phyloP scores from a whole-genome alignment of 257 asterid species.

The Primulina huaijiensis region DNA sequence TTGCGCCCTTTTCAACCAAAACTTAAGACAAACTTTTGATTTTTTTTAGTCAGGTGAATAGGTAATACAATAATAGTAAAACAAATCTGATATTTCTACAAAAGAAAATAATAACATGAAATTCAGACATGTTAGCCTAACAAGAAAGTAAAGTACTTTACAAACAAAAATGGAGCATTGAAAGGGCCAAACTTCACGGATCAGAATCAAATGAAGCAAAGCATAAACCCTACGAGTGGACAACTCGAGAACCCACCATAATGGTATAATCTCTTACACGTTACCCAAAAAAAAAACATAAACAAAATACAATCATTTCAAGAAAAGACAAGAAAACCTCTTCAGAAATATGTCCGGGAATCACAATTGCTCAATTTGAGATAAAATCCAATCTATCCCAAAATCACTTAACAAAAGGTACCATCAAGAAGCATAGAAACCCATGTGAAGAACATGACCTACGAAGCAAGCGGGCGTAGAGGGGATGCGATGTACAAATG shows the following conservation, averaged over 20 bases:
- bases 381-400: slow-evolving; percentile 19
- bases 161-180: background rate
- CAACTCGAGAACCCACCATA: slow-evolving; percentile 17
- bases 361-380: slow-evolving; percentile 7
- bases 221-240: slow-evolving; percentile 34
- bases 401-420: slow-evolving; percentile 4
- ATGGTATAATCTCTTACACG: background rate
- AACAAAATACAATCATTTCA: slow-evolving; percentile 7
- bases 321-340: slow-evolving; percentile 1
- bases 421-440: slow-evolving; percentile 2
- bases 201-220: slow-evolving; percentile 30
- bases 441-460: slow-evolving; percentile 26
- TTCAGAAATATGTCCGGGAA: slow-evolving; percentile 16
- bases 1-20: background rate
- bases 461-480: slow-evolving; percentile 14
- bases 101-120: slow-evolving; percentile 6
- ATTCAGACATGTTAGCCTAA: slow-evolving; percentile 14
- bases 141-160: slow-evolving; percentile 28
- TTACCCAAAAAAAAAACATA: background rate
- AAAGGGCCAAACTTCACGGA: slow-evolving; percentile 23
- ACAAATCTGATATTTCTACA: slow-evolving; percentile 13
- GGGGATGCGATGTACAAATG: slow-evolving; percentile 2
- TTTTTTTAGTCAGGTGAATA: background rate
- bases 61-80: slow-evolving; percentile 2
- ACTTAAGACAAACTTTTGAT: too few relatives aligned